A percentile compares a stretch with the other conserved stretches of the same genome.
Evolutionary conservation across 1,139 yeast genomes (phyloP).

Genomic region (Arxiozyma heterogenica): DNA sequence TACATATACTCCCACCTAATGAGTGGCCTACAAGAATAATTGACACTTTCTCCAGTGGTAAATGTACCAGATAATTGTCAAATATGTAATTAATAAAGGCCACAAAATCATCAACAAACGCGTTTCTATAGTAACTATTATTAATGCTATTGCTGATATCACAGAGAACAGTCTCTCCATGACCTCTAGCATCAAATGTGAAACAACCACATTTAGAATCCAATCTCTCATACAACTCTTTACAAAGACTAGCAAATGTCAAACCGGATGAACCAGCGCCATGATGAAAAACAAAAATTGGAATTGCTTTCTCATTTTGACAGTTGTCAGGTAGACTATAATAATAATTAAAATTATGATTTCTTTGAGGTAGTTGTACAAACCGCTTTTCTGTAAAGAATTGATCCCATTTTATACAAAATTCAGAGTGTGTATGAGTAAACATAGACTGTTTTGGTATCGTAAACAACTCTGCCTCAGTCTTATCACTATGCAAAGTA

Average conservation of each 20-base stretch:
- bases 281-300: conserved; percentile 71
- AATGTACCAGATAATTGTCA: conserved; percentile 7
- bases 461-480: neutral
- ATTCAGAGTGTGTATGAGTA: neutral
- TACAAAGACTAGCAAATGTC: conserved; percentile 56
- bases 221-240: conserved; percentile 27
- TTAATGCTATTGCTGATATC: conserved; percentile 11
- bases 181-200: conserved; percentile 76
- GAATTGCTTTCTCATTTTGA: conserved; percentile 30
- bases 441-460: neutral
- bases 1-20: conserved; percentile 78
- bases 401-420: conserved; percentile 31
- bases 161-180: conserved; percentile 45
- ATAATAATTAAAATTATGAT: conserved; percentile 46
- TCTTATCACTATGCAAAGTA: neutral
- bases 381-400: conserved; percentile 34
- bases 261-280: conserved; percentile 92
- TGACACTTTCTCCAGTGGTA: conserved; percentile 27
- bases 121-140: conserved; percentile 40
- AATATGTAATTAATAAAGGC: conserved; percentile 38
- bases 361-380: conserved; percentile 23
- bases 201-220: conserved; percentile 44
- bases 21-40: conserved; percentile 76
- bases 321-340: conserved; percentile 43
- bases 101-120: conserved; percentile 50